Base-by-base conservation (phyloP, 768 basidiomycete genomes). In the Filobasidium wieringae region DNA sequence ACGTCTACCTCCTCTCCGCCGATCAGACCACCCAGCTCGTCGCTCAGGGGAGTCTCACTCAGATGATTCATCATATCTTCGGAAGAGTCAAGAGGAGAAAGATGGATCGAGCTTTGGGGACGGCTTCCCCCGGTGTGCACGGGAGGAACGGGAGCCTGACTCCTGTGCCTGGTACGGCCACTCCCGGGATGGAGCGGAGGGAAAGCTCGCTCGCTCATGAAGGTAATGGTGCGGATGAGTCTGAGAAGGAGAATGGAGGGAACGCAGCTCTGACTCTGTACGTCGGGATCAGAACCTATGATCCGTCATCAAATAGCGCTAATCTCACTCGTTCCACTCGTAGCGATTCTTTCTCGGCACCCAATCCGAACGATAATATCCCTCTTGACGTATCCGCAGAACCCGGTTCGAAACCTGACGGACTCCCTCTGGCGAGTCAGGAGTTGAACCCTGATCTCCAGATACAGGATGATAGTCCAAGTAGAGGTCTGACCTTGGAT, bases 1-100 rank as follows among this genome's bases (percentile, higher is more conserved):
- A 99, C 71, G 85, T 99, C 59, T 99, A 97, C 72, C 78, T 99
- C 27, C 79, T 97, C 59, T 91, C 88, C 66, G 79, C 80, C 22
- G 89, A 93, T 67, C 80, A 85, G 4, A 86, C 91, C 51, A 97
- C 93, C 64, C 95, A 97, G 75, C 92, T 88, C 78, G 93, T 99
- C 34, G 95, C 95, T 17, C 95, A 99, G 74, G 95, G 93, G 19
- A 90, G 92, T 17, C 80, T 99, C 17, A 91, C 90, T 0, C 95
- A 99, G 73, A 97, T 99, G 84, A 91, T 97, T 2, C 87, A 95
- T 66, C 92, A 96, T 67, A 84, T 97, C 57, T 97, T 99, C 71
- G 80, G 85, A 14, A 81, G 95, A 22, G 71, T 78, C 19, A 45
- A 56, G 27, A 57, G 49, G 47, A 37, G 51, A n/a, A 68, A 64